These are phyloP conservation scores for Sinapis alba DNA, from an alignment of 441 rosid species.

Conservation along the genomic window DNA sequence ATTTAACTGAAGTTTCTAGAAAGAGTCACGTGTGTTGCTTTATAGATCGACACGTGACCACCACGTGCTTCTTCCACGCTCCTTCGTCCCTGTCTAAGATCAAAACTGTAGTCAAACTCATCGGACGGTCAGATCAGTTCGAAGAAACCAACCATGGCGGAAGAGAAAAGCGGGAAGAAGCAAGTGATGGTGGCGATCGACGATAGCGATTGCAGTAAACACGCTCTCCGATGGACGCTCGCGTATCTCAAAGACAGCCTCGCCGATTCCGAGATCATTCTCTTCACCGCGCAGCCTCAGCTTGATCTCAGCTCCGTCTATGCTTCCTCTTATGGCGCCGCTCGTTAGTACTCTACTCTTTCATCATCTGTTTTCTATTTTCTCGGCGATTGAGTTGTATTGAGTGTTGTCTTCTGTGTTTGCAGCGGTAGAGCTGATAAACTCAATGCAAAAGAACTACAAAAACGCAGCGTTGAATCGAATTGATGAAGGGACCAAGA, in stretches of 20 bases:
- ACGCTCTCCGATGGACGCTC: slow-evolving; percentile 64
- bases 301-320: slow-evolving; percentile 44
- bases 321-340: slow-evolving; percentile 54
- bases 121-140: neutral
- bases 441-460: slow-evolving; percentile 51
- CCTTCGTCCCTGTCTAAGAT: neutral
- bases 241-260: slow-evolving; percentile 47
- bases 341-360: slow-evolving; percentile 49
- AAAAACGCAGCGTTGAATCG: slow-evolving; percentile 48
- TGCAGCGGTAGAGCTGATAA: slow-evolving; percentile 62
- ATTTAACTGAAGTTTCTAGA: neutral
- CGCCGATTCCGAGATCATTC: slow-evolving; percentile 44
- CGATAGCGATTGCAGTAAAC: slow-evolving; percentile 63
- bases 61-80: slow-evolving; percentile 9
- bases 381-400: neutral
- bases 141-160: slow-evolving; percentile 24
- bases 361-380: neutral
- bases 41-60: neutral
- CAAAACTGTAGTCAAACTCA: neutral
- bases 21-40: neutral
- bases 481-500: slow-evolving; percentile 52
- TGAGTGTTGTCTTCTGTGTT: neutral
- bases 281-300: slow-evolving; percentile 59
- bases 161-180: slow-evolving; percentile 45
- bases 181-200: slow-evolving; percentile 76